Evolutionary conservation across 1,139 yeast genomes (phyloP), one percentile per base, ranked within the genome.

Genomic region (Debaryomyces udenii): DNA sequence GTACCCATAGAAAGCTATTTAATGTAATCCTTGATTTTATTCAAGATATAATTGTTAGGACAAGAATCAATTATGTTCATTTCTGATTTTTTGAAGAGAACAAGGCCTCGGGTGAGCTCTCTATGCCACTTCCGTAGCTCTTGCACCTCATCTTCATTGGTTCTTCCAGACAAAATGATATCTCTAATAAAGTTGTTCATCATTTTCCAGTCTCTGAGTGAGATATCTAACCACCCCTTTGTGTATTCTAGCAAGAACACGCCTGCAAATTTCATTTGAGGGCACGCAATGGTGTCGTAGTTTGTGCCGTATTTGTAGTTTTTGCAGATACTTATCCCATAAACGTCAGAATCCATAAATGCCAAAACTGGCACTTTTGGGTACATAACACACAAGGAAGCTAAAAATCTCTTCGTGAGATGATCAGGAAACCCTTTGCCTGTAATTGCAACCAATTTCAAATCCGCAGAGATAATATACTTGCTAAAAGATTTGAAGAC

Each of bases 381-480:
- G 14, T 46, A 37, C 9, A 33, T 10, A 3, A 31, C 10, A 18
- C 53, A 46, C 42, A 62, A 37, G 5, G 37, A 20, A 15, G 40
- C 35, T 3, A 64, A 55, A 42, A 66, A 65, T 15, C 41, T 42
- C 38, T 56, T 53, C 1, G 74, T 66, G 9, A 64, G 44, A 5
- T 46, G 40, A 43, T 70, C 75, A 0, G 94, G 91, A 48, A 69
- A 84, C 3, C 94, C 94, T 56, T 81, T 81, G 0, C 88, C 91
- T 0, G 84, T 80, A 1, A 83, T 54, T 0, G 80, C 50, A 4
- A 80, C 49, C 16, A 60, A 44, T 17, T 41, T 24, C 9, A 73
- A 50, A 13, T 26, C 24, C 20, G 27, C 48, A 3, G 31, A 28
- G 3, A 38, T 44, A 15, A 52, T 54, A 49, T 37, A 58, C 29